These are phyloP conservation scores for Acrodontium crateriforme DNA, from an alignment of 2,329 filamentous ascomycete genomes.

Conservation along the genomic window DNA sequence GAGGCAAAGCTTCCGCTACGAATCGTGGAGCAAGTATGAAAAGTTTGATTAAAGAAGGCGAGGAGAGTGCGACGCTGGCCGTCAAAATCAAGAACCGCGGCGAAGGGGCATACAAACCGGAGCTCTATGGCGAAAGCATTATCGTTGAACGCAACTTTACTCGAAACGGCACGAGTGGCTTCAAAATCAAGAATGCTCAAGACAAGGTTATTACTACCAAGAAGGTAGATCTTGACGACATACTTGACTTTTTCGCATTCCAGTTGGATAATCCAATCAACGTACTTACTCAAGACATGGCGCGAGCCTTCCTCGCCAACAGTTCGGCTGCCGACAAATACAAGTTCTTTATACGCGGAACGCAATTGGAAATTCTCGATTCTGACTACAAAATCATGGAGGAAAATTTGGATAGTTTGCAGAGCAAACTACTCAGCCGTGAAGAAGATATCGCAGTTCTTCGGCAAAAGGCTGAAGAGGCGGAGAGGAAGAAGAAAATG, in stretches of 20 bases:
- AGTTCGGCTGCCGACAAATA: slow-evolving; percentile 79
- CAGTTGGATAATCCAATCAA: slow-evolving; percentile 97
- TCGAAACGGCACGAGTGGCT: slow-evolving; percentile 58
- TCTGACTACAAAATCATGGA: slow-evolving; percentile 78
- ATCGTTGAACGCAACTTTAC: slow-evolving; percentile 84
- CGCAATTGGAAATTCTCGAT: slow-evolving; percentile 82
- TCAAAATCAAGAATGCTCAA: slow-evolving; percentile 67
- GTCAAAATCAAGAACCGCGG: slow-evolving; percentile 89
- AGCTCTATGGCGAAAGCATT: slow-evolving; percentile 72
- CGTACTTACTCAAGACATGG: slow-evolving; percentile 87
- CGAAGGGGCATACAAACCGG: slow-evolving; percentile 66
- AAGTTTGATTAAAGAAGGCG: slow-evolving; percentile 78
- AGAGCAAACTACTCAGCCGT: slow-evolving; percentile 47
- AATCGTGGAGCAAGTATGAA: slow-evolving; percentile 86
- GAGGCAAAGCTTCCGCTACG: slow-evolving; percentile 81
- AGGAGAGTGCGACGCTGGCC: slow-evolving; percentile 57
- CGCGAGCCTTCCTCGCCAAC: slow-evolving; percentile 79
- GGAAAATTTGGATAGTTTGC: slow-evolving; percentile 61
- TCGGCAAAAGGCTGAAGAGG: slow-evolving; percentile 44
- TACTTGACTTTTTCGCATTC: slow-evolving; percentile 81
- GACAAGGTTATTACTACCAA: slow-evolving; percentile 65
- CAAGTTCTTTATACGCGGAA: slow-evolving; percentile 89
- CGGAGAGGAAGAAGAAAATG: slow-evolving; percentile 49
- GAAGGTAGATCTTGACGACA: slow-evolving; percentile 77
- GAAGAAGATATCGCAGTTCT: slow-evolving; percentile 50